Evolutionary conservation across 768 basidiomycete species (phyloP), one percentile per base, ranked within the genome.

Genomic region (Lepiota brunneoincarnata): DNA sequence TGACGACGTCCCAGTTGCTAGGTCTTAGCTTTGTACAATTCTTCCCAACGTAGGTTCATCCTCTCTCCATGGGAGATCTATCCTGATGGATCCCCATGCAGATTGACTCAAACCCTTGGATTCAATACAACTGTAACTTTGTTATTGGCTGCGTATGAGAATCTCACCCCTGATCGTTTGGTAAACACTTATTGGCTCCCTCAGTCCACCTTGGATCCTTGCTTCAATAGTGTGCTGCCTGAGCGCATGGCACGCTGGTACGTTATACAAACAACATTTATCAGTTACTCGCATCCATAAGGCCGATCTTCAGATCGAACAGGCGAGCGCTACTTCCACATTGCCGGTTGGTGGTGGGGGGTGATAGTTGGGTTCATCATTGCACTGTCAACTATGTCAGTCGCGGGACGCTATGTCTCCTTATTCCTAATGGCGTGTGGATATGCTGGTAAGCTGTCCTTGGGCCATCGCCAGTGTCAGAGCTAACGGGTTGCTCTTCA

Each of bases 301-400:
- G 37, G 14, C 23, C 14, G 34, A 24, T 31, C 40, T 28, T 37
- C 23, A 72, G 83, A 84, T 58, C 67, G 64, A 42, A 80, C 78
- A 2, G 83, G 82, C 0, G 84, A 85, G 64, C 76, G 82, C 4
- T 84, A 77, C 66, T 81, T 81, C 72, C 84, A 85, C 63, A 69
- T 76, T 52, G 65, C 68, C 3, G 67, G 61, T 3, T 76, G 75
- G 67, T 82, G 79, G 81, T 82, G 81, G 81, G 76, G 67, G 2
- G 75, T 75, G 44, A 79, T 84, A 2, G 31, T 81, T 3, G 84
- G 79, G 1, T 84, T 77, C 56, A 79, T 85, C 52, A 81, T 86
- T 53, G 76, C 73, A 3, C 61, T 83, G 20, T 74, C 74, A 2
- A 84, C 82, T 0, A 73, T 73, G 67, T 67, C 64, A 6, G 72